These are phyloP conservation scores for Pseudocercospora fuligena DNA, from an alignment of 2,329 filamentous ascomycete genomes.

Conservation along the genomic window DNA sequence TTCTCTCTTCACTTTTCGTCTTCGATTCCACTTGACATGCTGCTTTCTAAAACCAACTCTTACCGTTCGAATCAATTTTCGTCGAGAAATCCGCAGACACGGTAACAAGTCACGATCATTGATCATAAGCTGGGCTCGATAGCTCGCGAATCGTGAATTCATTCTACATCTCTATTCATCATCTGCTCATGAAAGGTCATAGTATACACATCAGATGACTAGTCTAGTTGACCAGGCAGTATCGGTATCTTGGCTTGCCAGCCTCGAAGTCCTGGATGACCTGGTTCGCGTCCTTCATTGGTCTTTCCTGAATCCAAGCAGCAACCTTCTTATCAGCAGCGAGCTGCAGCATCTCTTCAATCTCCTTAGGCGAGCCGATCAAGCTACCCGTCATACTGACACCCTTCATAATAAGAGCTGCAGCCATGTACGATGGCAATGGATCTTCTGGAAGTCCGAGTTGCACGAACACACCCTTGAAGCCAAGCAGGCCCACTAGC, in stretches of 20 bases:
- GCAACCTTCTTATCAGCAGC: constrained; percentile 62
- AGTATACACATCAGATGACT: background rate
- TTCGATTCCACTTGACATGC: background rate
- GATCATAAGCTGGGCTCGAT: too few species aligned
- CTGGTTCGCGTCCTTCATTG: constrained; percentile 63
- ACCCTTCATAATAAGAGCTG: constrained; percentile 62
- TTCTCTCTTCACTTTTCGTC: background rate
- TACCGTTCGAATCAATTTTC: too few species aligned
- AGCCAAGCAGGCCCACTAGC: constrained; percentile 54
- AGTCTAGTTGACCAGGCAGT: constrained; percentile 43
- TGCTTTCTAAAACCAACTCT: background rate
- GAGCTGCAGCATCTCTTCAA: constrained; percentile 64
- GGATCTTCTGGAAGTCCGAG: constrained; percentile 67
- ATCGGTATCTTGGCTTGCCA: constrained; percentile 57
- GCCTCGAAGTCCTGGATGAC: constrained; percentile 61
- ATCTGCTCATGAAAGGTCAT: background rate
- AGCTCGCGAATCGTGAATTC: too few species aligned
- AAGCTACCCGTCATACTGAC: constrained; percentile 49
- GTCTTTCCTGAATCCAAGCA: constrained; percentile 65
- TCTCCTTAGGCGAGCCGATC: constrained; percentile 61
- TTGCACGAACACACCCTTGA: constrained; percentile 66
- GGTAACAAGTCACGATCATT: too few species aligned
- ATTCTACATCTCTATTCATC: too few species aligned
- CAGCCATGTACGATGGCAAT: constrained; percentile 60
- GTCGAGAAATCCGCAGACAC: too few species aligned